Conservation (phyloP, 176 grass and related monocot genomes). For the Zoysia japonica region DNA sequence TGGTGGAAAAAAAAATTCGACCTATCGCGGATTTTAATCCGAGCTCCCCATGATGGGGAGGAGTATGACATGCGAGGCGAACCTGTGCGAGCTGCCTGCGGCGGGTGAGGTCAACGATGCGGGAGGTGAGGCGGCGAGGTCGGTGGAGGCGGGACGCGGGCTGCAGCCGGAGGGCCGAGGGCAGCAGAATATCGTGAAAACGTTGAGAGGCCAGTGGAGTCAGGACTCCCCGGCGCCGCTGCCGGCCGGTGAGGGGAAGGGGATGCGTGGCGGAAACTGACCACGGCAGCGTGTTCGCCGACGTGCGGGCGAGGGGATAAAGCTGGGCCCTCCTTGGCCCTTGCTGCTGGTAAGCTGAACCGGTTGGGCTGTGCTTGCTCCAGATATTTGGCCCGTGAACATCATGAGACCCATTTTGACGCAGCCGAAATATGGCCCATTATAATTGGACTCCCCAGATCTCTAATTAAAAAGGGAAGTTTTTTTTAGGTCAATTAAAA, state of each 20-base stretch:
- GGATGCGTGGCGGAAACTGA: constrained; percentile 42
- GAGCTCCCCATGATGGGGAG: no score
- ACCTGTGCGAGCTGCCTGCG: constrained; percentile 68
- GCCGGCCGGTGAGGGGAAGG: constrained; percentile 29
- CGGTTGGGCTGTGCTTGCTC: not conserved
- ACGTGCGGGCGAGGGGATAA: constrained; percentile 27
- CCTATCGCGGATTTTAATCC: no score
- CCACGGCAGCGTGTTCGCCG: not conserved
- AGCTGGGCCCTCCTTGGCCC: not conserved
- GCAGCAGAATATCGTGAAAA: constrained; percentile 34
- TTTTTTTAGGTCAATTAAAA: no score
- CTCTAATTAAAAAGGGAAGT: not conserved
- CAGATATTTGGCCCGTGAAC: not conserved
- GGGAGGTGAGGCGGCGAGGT: constrained; percentile 66
- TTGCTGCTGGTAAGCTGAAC: not conserved
- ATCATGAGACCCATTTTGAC: no score
- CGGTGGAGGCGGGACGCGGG: constrained; percentile 20
- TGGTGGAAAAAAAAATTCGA: no score
- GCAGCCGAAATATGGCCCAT: not conserved
- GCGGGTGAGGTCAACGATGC: constrained; percentile 71
- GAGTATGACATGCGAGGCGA: not conserved
- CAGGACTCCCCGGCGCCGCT: constrained; percentile 1
- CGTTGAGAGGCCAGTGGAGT: constrained; percentile 9
- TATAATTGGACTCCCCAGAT: not conserved
- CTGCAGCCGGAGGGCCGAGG: constrained; percentile 21